Evolutionary conservation across 768 basidiomycete genomes (phyloP).

Genomic region (Hypsizygus marmoreus): DNA sequence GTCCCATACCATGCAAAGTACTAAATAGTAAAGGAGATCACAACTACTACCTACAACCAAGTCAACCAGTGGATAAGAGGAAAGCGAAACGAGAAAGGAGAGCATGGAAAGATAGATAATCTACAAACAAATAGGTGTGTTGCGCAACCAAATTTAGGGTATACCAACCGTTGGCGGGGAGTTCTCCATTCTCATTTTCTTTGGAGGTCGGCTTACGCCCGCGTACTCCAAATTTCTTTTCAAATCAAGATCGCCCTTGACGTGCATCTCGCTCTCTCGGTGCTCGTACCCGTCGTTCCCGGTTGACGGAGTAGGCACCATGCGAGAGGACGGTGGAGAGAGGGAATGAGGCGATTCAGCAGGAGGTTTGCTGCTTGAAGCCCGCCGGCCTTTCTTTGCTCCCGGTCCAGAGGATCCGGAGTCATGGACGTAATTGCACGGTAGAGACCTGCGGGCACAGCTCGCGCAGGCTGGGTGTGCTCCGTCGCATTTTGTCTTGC

Average conservation of each 20-base stretch:
- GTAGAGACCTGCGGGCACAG: constrained; percentile 73
- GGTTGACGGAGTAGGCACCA: constrained; percentile 51
- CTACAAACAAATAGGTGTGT: constrained; percentile 31
- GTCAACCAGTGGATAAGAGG: constrained; percentile 19
- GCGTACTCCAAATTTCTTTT: constrained; percentile 61
- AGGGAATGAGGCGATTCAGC: constrained; percentile 46
- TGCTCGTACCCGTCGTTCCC: constrained; percentile 38
- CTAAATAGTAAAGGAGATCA: constrained; percentile 17
- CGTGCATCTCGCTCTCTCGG: constrained; percentile 41
- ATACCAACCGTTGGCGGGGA: constrained; percentile 46
- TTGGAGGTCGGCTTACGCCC: constrained; percentile 53
- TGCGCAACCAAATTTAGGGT: constrained; percentile 47
- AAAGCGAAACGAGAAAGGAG: constrained; percentile 30
- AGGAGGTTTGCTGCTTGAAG: constrained; percentile 52
- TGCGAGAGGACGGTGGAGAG: constrained; percentile 59
- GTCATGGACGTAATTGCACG: constrained; percentile 83
- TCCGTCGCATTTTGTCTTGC: constrained; percentile 89
- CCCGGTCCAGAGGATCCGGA: constrained; percentile 33
- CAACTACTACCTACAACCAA: constrained; percentile 18
- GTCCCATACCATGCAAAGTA: constrained; percentile 21
- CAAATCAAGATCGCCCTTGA: constrained; percentile 55
- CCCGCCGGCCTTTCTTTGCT: constrained; percentile 53
- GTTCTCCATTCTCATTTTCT: constrained; percentile 75
- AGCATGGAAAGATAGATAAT: constrained; percentile 34
- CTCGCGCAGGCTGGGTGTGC: constrained; percentile 84